A percentile compares a stretch with the other conserved stretches of the same genome.
phyloP scores from a whole-genome alignment of 768 basidiomycete species.

The Exidia glandulosa region DNA sequence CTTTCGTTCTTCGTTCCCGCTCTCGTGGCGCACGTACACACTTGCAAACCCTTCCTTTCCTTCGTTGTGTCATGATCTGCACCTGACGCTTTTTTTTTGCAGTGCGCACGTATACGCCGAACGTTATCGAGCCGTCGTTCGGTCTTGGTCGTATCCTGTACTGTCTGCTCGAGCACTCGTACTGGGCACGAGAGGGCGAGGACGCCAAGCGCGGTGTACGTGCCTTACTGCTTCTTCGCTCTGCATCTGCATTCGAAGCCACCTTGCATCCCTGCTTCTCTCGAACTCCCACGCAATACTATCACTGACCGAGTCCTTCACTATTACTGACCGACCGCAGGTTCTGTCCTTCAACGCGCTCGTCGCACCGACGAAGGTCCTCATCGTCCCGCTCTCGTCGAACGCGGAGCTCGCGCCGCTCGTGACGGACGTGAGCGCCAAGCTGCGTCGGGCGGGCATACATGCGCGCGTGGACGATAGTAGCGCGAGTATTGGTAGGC shows the following conservation, averaged over 20 bases:
- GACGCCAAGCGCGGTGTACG: constrained; percentile 83
- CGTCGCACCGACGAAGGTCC: constrained; percentile 91
- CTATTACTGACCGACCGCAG: constrained; percentile 27
- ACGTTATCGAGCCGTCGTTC: constrained; percentile 98
- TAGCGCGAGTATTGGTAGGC: constrained; percentile 87
- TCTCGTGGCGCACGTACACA: too few species aligned
- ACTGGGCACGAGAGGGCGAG: constrained; percentile 89
- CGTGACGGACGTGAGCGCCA: constrained; percentile 76
- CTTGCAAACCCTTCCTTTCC: not conserved
- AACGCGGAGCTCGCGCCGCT: constrained; percentile 77
- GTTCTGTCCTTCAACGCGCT: constrained; percentile 83
- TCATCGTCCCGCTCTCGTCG: constrained; percentile 89
- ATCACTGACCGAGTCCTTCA: not conserved
- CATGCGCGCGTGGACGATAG: constrained; percentile 95
- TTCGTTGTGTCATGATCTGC: constrained; percentile 1
- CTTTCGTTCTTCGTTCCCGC: too few species aligned
- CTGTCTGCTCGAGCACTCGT: constrained; percentile 86
- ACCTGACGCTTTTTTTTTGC: constrained; percentile 4
- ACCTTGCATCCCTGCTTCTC: not conserved
- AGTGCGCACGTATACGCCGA: constrained; percentile 94
- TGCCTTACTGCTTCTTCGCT: constrained; percentile 8
- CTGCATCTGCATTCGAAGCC: constrained; percentile 2
- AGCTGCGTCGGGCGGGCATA: constrained; percentile 79
- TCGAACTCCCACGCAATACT: constrained; percentile 7
- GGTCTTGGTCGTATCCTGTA: constrained; percentile 95